phyloP scores from a whole-genome alignment of 192 early-diverging fungal genomes.

The Glomus cerebriforme region DNA sequence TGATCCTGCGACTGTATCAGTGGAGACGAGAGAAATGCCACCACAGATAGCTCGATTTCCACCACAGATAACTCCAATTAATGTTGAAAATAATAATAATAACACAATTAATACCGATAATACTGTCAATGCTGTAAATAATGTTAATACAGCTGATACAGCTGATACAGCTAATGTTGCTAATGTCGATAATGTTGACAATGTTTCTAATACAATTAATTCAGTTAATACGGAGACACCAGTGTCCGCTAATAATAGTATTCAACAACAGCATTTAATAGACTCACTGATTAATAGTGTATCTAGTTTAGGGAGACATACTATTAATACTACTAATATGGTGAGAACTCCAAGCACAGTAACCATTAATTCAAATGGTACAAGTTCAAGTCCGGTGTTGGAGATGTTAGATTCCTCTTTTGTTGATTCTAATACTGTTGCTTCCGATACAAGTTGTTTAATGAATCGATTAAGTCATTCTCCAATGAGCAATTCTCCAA shows the following conservation, averaged over 20 bases:
- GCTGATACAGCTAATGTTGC: neutral
- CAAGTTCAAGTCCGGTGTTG: neutral
- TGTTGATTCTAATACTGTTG: neutral
- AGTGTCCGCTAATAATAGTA: neutral
- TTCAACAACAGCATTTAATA: neutral
- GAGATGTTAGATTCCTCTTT: neutral
- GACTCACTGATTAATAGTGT: neutral
- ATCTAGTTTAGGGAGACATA: neutral
- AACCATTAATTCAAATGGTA: slow-evolving; percentile 9
- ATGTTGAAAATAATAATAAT: neutral
- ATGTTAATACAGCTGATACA: too few species aligned
- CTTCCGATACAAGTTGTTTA: neutral
- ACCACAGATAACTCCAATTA: slow-evolving; percentile 8
- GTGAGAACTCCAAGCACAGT: neutral
- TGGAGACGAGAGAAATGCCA: slow-evolving; percentile 8
- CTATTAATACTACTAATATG: neutral
- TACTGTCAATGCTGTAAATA: neutral
- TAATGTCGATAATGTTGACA: neutral
- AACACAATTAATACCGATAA: neutral
- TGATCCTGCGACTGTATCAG: neutral
- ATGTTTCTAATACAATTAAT: neutral
- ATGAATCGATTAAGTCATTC: neutral
- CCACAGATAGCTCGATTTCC: neutral
- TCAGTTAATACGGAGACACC: neutral
- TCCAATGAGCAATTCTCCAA: neutral